phyloP scores from a whole-genome alignment of 2,329 filamentous ascomycete genomes.

The Aureobasidium sp. region DNA sequence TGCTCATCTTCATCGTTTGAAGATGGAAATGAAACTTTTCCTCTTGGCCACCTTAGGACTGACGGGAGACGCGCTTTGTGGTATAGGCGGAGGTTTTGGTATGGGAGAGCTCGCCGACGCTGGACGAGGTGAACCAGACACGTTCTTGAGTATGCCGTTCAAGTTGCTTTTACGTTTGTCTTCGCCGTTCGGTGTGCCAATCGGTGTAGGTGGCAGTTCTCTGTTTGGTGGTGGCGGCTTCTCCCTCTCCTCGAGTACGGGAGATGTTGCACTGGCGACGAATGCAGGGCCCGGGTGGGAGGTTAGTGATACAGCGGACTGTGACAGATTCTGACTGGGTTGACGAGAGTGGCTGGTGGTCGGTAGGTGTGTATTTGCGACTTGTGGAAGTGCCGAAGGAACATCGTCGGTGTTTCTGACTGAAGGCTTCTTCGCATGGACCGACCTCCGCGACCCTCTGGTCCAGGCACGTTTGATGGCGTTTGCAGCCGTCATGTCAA shows the following conservation, averaged over 20 bases:
- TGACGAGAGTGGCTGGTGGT: conserved; percentile 10
- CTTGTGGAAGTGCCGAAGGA: not conserved
- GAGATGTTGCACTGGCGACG: not conserved
- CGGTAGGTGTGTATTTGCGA: conserved; percentile 6
- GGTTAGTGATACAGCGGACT: conserved; percentile 13
- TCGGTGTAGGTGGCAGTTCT: not conserved
- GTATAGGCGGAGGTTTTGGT: conserved; percentile 22
- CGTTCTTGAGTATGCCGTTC: conserved; percentile 11
- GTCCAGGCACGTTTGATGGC: conserved; percentile 36
- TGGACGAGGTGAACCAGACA: not conserved
- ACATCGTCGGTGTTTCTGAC: conserved; percentile 3
- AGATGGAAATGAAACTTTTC: conserved; percentile 42
- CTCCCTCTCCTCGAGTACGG: not conserved
- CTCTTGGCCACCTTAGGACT: conserved; percentile 38
- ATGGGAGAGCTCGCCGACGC: conserved; percentile 6
- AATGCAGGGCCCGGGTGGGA: conserved; percentile 3
- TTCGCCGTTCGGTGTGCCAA: not conserved
- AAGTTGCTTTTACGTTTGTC: not conserved
- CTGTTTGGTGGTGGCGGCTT: not conserved
- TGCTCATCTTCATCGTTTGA: conserved; percentile 22
- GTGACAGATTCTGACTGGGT: conserved; percentile 6
- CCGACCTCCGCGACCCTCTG: conserved; percentile 24
- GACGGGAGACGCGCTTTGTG: conserved; percentile 20
- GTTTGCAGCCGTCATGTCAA: conserved; percentile 25
- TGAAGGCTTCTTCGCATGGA: conserved; percentile 18